Conservation (phyloP, 2,329 filamentous ascomycete genomes). For the Curvularia hawaiiensis region DNA sequence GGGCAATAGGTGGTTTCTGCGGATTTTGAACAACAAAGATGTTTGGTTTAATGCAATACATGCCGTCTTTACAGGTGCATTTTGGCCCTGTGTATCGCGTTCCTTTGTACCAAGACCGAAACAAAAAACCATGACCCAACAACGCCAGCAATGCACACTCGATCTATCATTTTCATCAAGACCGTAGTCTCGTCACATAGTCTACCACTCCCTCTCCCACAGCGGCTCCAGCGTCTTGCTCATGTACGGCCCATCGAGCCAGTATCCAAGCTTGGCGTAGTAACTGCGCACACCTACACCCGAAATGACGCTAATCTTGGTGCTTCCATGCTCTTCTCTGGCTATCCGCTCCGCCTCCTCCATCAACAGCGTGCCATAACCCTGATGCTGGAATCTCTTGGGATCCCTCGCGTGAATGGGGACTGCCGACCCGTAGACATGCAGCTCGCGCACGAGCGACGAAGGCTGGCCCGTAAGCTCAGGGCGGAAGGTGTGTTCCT, state of each 20-base stretch:
- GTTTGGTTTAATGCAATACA: conserved; percentile 10
- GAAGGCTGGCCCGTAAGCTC: conserved; percentile 87
- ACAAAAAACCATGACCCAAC: conserved; percentile 5
- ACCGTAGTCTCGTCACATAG: neutral
- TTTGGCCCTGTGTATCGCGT: conserved; percentile 1
- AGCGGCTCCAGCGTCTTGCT: conserved; percentile 44
- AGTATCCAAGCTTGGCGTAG: conserved; percentile 91
- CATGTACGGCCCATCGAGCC: conserved; percentile 84
- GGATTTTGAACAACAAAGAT: conserved; percentile 9
- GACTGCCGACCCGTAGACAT: conserved; percentile 97
- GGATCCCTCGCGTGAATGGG: conserved; percentile 94
- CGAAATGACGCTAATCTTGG: conserved; percentile 97
- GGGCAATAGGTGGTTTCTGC: conserved; percentile 8
- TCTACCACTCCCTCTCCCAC: conserved; percentile 42
- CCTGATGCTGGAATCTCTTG: conserved; percentile 97
- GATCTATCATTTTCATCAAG: neutral
- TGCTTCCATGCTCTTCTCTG: conserved; percentile 88
- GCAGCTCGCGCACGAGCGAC: conserved; percentile 89
- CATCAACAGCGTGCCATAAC: conserved; percentile 95
- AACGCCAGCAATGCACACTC: conserved; percentile 22
- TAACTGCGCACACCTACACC: conserved; percentile 96
- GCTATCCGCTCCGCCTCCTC: conserved; percentile 97
- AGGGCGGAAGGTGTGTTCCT: conserved; percentile 88
- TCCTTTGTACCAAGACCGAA: neutral
- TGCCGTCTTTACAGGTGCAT: conserved; percentile 7